Evolutionary conservation across 106 monocot species (phyloP).

Genomic region (Dactylorhiza incarnata): DNA sequence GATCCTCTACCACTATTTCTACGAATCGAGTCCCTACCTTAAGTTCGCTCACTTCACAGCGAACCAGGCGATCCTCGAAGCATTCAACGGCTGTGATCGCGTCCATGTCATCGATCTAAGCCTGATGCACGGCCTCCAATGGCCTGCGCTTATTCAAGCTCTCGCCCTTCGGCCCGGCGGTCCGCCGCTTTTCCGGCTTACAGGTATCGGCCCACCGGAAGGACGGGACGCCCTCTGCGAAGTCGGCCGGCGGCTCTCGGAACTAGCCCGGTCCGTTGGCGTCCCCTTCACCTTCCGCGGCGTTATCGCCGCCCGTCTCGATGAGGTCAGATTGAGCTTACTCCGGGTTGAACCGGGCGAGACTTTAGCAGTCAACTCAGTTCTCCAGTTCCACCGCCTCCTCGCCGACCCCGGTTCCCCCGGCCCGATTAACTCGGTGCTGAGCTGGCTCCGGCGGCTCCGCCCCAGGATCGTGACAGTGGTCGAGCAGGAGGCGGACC

Average conservation of each 20-base stretch:
- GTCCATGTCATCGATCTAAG: constrained; percentile 68
- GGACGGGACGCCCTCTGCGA: constrained; percentile 40
- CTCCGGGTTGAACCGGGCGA: constrained; percentile 36
- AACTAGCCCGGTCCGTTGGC: constrained; percentile 38
- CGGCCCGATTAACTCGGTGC: constrained; percentile 34
- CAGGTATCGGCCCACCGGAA: constrained; percentile 47
- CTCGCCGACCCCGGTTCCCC: constrained; percentile 18
- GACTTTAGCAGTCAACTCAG: constrained; percentile 54
- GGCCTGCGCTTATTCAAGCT: constrained; percentile 69
- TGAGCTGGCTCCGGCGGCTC: constrained; percentile 29
- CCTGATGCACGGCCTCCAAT: constrained; percentile 59
- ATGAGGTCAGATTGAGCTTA: constrained; percentile 45
- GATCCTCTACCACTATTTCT: constrained; percentile 40
- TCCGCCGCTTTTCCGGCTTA: constrained; percentile 46
- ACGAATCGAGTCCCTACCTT: constrained; percentile 58
- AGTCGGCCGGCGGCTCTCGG: constrained; percentile 45
- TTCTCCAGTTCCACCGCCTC: constrained; percentile 66
- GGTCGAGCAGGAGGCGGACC: constrained; percentile 74
- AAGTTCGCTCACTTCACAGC: constrained; percentile 79
- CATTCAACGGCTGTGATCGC: constrained; percentile 40
- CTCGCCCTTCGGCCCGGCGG: constrained; percentile 57
- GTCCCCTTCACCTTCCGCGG: constrained; percentile 55
- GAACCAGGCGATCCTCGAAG: constrained; percentile 66
- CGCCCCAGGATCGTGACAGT: constrained; percentile 51
- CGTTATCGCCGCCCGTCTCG: constrained; percentile 28